Evolutionary conservation across 75 land plant genomes (phyloP).

Genomic region (Adiantum capillusveneris): DNA sequence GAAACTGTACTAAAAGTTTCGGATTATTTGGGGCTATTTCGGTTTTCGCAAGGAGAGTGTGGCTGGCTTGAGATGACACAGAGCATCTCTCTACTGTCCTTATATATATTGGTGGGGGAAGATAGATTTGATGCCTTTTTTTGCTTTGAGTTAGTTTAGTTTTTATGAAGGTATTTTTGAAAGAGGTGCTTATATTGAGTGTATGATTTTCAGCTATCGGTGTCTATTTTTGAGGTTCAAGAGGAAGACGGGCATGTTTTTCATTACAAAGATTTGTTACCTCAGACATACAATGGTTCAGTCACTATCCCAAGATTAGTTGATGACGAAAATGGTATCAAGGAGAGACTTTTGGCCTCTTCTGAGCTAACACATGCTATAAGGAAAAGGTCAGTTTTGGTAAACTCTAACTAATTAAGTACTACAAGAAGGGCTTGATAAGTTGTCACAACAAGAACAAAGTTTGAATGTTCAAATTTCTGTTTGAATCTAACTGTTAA

Average conservation of each 20-base stretch:
- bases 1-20: conserved; percentile 22
- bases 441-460: too few relatives aligned
- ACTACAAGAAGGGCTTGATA: too few relatives aligned
- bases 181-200: not conserved
- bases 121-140: too few relatives aligned
- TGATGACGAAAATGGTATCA: not conserved
- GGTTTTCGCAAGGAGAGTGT: conserved; percentile 24
- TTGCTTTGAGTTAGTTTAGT: too few relatives aligned
- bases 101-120: conserved; percentile 64
- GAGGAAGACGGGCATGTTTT: not conserved
- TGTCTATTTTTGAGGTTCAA: conserved; percentile 4
- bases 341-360: not conserved
- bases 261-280: not conserved
- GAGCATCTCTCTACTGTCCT: conserved; percentile 53
- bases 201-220: conserved; percentile 4
- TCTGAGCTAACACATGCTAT: not conserved
- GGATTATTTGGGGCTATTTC: conserved; percentile 63
- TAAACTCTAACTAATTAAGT: too few relatives aligned
- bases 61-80: conserved; percentile 66
- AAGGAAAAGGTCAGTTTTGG: not conserved
- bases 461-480: too few relatives aligned
- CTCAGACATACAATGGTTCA: conserved; percentile 1
- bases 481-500: too few relatives aligned
- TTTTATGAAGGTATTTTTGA: too few relatives aligned
- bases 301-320: not conserved